A percentile compares a stretch with the other conserved stretches of the same genome.
Evolutionary conservation across 805 yeast genomes (phyloP).

Genomic region (Candida namnaoensis): DNA sequence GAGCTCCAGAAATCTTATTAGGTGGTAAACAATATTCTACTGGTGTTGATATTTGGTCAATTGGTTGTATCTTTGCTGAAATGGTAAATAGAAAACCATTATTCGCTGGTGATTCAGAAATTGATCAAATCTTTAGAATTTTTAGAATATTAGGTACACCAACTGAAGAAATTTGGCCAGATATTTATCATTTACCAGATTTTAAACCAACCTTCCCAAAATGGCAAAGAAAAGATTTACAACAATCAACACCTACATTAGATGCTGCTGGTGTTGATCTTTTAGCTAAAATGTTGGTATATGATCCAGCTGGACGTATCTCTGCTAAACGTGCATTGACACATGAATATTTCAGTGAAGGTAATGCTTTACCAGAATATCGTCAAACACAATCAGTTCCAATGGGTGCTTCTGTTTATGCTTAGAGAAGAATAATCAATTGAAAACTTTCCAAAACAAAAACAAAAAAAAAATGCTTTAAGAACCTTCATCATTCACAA

Average conservation of each 20-base stretch:
- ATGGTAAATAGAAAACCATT: constrained; percentile 94
- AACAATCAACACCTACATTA: constrained; percentile 66
- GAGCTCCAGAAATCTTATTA: constrained; percentile 91
- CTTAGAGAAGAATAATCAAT: constrained; percentile 2
- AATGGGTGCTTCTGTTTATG: constrained; percentile 19
- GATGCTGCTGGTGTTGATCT: constrained; percentile 82
- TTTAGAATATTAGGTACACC: constrained; percentile 94
- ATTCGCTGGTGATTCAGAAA: constrained; percentile 96
- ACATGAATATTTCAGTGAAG: constrained; percentile 80
- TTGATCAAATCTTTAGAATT: constrained; percentile 91
- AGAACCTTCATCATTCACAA: no score
- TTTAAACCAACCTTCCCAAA: constrained; percentile 90
- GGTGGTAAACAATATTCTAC: constrained; percentile 98
- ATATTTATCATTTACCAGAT: constrained; percentile 83
- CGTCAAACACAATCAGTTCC: constrained; percentile 19
- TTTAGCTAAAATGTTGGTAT: constrained; percentile 68
- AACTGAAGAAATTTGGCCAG: constrained; percentile 90
- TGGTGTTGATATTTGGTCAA: constrained; percentile 98
- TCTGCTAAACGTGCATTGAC: constrained; percentile 88
- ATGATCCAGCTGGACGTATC: constrained; percentile 90
- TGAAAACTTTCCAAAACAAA: no score
- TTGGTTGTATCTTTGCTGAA: constrained; percentile 96
- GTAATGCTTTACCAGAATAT: constrained; percentile 18
- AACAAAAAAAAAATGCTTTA: no score
- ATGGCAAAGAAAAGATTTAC: constrained; percentile 69